A percentile compares a stretch with the other conserved stretches of the same genome.
phyloP scores from a whole-genome alignment of 2,329 filamentous ascomycete genomes.

The Penicillium sp. region DNA sequence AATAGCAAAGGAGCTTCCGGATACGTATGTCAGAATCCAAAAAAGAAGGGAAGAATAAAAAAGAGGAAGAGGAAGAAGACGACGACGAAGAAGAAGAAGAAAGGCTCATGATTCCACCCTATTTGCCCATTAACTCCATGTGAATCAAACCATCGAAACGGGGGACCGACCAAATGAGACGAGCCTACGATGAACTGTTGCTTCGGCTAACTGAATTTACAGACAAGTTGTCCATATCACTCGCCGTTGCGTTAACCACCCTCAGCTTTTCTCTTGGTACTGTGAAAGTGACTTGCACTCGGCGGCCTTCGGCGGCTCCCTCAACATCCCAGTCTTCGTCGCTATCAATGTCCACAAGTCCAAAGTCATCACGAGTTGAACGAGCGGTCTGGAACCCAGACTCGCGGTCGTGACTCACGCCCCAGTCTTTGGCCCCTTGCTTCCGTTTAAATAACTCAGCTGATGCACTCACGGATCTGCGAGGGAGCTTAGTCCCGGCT shows the following conservation, averaged over 20 bases:
- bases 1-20: slow-evolving; percentile 5
- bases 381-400: slow-evolving; percentile 19
- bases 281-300: slow-evolving; percentile 89
- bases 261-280: slow-evolving; percentile 83
- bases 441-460: slow-evolving; percentile 55
- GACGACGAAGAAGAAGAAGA: background rate
- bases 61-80: background rate
- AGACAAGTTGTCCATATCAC: slow-evolving; percentile 39
- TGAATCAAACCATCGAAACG: background rate
- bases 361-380: slow-evolving; percentile 32
- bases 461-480: slow-evolving; percentile 55
- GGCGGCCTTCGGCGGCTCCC: slow-evolving; percentile 69
- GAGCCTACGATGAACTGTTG: slow-evolving; percentile 21
- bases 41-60: background rate
- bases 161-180: background rate
- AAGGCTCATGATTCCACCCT: background rate
- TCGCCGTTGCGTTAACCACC: slow-evolving; percentile 79
- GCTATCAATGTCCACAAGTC: slow-evolving; percentile 34
- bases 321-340: slow-evolving; percentile 75
- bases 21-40: background rate
- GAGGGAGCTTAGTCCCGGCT: slow-evolving; percentile 34
- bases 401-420: slow-evolving; percentile 39
- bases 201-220: slow-evolving; percentile 34
- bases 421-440: slow-evolving; percentile 59
- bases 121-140: background rate